phyloP scores from a whole-genome alignment of 2,329 filamentous ascomycete genomes.

The Arthrinium puccinioides region DNA sequence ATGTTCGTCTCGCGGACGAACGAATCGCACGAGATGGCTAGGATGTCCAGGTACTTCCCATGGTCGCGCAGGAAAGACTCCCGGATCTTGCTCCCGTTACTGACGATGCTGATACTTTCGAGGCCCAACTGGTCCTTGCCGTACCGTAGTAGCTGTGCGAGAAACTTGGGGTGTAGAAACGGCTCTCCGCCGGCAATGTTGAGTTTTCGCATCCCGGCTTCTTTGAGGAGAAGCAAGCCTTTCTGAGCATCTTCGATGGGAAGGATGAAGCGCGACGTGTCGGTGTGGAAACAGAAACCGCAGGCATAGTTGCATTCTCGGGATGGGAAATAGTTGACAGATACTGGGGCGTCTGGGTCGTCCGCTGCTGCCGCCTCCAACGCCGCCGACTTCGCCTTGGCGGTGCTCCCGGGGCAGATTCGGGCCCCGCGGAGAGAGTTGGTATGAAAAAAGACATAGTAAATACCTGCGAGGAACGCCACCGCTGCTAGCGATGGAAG shows the following conservation, averaged over 20 bases:
- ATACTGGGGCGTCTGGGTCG: constrained; percentile 17
- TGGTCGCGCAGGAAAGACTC: constrained; percentile 33
- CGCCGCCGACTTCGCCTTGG: too few species aligned
- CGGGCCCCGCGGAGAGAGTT: too few species aligned
- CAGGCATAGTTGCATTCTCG: constrained; percentile 41
- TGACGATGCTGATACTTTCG: constrained; percentile 46
- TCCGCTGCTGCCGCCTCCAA: too few species aligned
- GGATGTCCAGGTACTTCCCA: constrained; percentile 39
- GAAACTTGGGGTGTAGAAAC: constrained; percentile 38
- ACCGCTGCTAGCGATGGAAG: too few species aligned
- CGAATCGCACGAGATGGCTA: constrained; percentile 49
- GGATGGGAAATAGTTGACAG: constrained; percentile 39
- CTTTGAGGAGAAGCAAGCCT: constrained; percentile 35
- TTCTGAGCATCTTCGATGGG: constrained; percentile 31
- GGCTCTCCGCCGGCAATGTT: constrained; percentile 50
- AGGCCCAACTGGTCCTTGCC: constrained; percentile 40
- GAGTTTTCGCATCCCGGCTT: constrained; percentile 47
- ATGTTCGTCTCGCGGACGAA: constrained; percentile 43
- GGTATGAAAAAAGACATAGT: too few species aligned
- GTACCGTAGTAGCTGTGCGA: constrained; percentile 35
- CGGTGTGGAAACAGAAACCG: constrained; percentile 52
- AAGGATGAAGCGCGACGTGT: constrained; percentile 36
- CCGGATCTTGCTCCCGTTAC: constrained; percentile 41
- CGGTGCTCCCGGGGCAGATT: too few species aligned
- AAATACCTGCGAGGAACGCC: too few species aligned